Percentiles rank a stretch among this genome's conserved stretches.
These are phyloP conservation scores for Eremochloa ophiuroides DNA, from an alignment of 176 grass and related monocot species.

Conservation along the genomic window DNA sequence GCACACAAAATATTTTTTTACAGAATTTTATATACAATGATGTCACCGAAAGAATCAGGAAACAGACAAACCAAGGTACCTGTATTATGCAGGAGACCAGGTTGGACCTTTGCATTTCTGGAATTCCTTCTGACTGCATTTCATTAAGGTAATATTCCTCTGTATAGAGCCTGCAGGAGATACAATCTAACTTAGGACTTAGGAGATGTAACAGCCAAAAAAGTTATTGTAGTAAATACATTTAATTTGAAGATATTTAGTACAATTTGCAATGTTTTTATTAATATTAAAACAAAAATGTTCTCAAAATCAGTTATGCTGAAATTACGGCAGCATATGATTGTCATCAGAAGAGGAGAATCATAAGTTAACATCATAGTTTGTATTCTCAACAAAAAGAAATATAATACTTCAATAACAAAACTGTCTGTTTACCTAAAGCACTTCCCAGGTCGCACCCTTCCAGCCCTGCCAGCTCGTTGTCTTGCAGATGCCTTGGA, in stretches of 20 bases:
- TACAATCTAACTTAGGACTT: conserved; percentile 25
- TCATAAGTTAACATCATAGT: not conserved
- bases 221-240: not conserved
- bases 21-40: not conserved
- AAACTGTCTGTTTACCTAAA: conserved; percentile 53
- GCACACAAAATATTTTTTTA: not conserved
- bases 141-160: conserved; percentile 92
- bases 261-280: too few relatives aligned
- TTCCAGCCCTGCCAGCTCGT: conserved; percentile 92
- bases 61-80: conserved; percentile 36
- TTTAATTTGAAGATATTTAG: too few relatives aligned
- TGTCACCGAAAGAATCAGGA: conserved; percentile 13
- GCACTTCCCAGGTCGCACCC: conserved; percentile 91
- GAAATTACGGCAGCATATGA: not conserved
- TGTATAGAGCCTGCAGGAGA: conserved; percentile 75
- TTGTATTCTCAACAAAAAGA: not conserved
- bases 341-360: not conserved
- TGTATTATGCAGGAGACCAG: conserved; percentile 93
- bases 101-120: conserved; percentile 96
- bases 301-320: not conserved
- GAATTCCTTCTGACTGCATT: conserved; percentile 87
- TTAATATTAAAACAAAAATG: not conserved
- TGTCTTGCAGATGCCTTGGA: conserved; percentile 96
- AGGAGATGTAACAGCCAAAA: not conserved
- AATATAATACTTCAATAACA: not conserved